Evolutionary conservation across 1,284 basidiomycete genomes (phyloP), one percentile per base, ranked within the genome.

Genomic region (Malassezia vespertilionis): DNA sequence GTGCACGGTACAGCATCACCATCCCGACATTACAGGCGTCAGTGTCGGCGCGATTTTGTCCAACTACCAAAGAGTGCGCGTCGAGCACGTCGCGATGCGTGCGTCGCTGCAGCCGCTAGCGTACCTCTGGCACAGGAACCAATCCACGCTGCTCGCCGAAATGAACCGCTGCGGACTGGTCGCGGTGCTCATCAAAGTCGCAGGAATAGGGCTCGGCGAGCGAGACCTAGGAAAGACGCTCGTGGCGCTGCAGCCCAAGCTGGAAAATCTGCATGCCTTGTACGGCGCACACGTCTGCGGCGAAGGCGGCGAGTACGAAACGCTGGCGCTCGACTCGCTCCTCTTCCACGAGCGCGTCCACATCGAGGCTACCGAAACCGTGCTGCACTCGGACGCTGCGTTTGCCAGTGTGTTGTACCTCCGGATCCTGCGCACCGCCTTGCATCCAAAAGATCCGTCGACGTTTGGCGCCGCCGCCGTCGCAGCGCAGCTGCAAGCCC

Each of bases 301-400:
- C 4, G 93, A 99, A 73, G 93, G 93, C 2, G 93, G 93, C 2
- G 93, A 99, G 74, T 99, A 96, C 70, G 93, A 99, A 71, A 87
- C 85, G 0, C 74, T 96, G 46, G 93, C 91, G 1, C 74, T 91
- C 17, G 86, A 96, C 61, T 85, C 82, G 52, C 86, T 90, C 0
- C 65, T 95, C 17, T 97, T 93, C 77, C 85, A 84, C 57, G 76
- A 77, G 37, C 76, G 78, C 10, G 82, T 99, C 33, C 69, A 75
- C 3, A 70, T 96, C 83, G 85, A 58, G 62, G 82, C 56, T 23
- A 54, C 45, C 0, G 57, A 63, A 46, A 55, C 52, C n/a, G 58
- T 69, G 12, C 36, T 65, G 2, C 66, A 69, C 39, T 46, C 54
- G 10, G 65, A 69, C 34, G 47, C 56, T 5, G 55, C 42, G 0